Percentiles rank a stretch among this genome's conserved stretches.
These are phyloP conservation scores for Aspergillus amoenus DNA, from an alignment of 2,329 filamentous ascomycete species.

Conservation along the genomic window DNA sequence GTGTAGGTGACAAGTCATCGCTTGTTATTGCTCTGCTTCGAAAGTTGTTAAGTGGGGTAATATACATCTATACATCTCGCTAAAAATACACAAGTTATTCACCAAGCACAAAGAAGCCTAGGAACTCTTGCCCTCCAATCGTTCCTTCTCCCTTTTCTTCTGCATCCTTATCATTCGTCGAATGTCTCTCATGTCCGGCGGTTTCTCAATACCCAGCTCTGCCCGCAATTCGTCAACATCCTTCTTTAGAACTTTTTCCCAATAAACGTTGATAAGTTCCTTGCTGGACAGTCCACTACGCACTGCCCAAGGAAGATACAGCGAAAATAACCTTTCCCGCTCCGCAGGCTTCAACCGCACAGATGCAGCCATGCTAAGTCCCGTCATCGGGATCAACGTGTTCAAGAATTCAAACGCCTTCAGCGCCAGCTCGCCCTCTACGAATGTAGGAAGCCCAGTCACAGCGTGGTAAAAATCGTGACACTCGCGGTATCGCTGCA, in stretches of 20 bases:
- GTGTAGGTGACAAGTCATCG: not conserved
- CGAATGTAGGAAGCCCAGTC: conserved; percentile 82
- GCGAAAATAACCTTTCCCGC: conserved; percentile 62
- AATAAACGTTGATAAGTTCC: conserved; percentile 93
- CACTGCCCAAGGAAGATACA: conserved; percentile 83
- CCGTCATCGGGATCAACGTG: conserved; percentile 92
- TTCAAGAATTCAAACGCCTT: conserved; percentile 98
- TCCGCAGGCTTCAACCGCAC: conserved; percentile 64
- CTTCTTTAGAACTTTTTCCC: conserved; percentile 89
- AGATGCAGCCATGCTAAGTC: conserved; percentile 73
- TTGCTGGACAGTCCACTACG: conserved; percentile 73
- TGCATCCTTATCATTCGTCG: conserved; percentile 69
- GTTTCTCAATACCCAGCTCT: conserved; percentile 80
- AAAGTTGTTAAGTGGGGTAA: not conserved
- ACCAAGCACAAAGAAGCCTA: not conserved
- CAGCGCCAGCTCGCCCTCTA: conserved; percentile 96
- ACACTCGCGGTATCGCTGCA: conserved; percentile 96
- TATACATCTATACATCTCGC: conserved; percentile 12
- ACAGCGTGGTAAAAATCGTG: conserved; percentile 98
- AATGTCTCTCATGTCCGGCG: conserved; percentile 79
- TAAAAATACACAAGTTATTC: conserved; percentile 1
- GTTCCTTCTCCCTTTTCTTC: conserved; percentile 64
- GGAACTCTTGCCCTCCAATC: conserved; percentile 20
- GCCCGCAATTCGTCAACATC: conserved; percentile 73
- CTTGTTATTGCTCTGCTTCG: not conserved